Conservation (phyloP, 495 filamentous ascomycete species). For the Patellaria atrata region DNA sequence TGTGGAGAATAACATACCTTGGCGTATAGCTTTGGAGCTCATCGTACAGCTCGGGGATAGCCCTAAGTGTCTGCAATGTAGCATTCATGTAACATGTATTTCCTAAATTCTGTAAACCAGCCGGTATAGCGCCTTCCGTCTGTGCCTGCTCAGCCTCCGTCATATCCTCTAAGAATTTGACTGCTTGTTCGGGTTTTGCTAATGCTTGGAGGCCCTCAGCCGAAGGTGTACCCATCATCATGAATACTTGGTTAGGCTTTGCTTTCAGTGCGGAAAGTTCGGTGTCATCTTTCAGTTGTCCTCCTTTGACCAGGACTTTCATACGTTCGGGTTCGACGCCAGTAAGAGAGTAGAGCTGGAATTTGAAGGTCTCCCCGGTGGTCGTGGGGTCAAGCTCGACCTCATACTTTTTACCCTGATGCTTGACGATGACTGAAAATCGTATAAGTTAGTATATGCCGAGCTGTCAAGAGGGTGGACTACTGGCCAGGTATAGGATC, state of each 20-base stretch:
- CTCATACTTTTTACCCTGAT: constrained; percentile 85
- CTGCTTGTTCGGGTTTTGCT: constrained; percentile 60
- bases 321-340: constrained; percentile 93
- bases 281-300: constrained; percentile 89
- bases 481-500: constrained; percentile 21
- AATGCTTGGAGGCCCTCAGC: constrained; percentile 42
- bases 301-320: constrained; percentile 87
- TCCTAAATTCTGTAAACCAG: constrained; percentile 81
- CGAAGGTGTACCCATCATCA: constrained; percentile 92
- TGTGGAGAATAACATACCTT: constrained; percentile 13
- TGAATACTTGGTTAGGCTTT: constrained; percentile 75
- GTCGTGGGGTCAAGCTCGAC: constrained; percentile 77
- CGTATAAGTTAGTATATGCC: constrained; percentile 7
- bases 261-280: constrained; percentile 68
- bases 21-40: constrained; percentile 57
- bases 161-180: constrained; percentile 95
- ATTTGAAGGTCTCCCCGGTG: constrained; percentile 86
- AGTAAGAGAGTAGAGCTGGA: constrained; percentile 85
- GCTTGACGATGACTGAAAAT: constrained; percentile 71
- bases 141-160: constrained; percentile 83
- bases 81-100: constrained; percentile 99
- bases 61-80: constrained; percentile 74
- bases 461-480: not conserved
- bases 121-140: constrained; percentile 68
- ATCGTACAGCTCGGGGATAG: constrained; percentile 82